phyloP scores from a whole-genome alignment of 208 protist species.

The Trypanosoma avium region DNA sequence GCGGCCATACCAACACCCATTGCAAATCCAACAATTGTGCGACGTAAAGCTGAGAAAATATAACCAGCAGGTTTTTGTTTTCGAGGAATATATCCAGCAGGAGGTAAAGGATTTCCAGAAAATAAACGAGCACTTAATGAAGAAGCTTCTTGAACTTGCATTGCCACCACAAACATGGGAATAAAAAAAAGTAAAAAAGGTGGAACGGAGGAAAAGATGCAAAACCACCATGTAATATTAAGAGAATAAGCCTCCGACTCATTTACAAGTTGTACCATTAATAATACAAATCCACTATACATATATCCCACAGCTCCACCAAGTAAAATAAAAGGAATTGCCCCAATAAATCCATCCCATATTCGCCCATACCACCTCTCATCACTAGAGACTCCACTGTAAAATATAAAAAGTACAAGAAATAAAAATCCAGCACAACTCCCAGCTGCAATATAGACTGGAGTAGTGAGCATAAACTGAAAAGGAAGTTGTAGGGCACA shows the following conservation, averaged over 20 bases:
- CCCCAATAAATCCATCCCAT: slow-evolving; percentile 14
- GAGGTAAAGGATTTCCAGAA: not conserved
- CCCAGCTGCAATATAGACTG: slow-evolving; percentile 6
- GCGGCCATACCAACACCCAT: slow-evolving; percentile 12
- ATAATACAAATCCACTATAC: slow-evolving; percentile 10
- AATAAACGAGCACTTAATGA: slow-evolving; percentile 3
- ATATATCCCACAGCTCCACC: slow-evolving; percentile 19
- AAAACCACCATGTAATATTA: slow-evolving; percentile 8
- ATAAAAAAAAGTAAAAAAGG: slow-evolving; percentile 20
- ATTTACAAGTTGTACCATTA: slow-evolving; percentile 14
- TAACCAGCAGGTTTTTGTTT: slow-evolving; percentile 4
- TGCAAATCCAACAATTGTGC: slow-evolving; percentile 13
- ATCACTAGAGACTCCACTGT: slow-evolving; percentile 3
- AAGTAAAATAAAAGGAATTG: slow-evolving; percentile 5
- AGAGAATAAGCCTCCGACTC: not conserved
- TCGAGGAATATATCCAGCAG: slow-evolving; percentile 3
- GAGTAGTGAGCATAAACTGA: not conserved
- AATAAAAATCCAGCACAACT: slow-evolving; percentile 20
- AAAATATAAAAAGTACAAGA: slow-evolving; percentile 8
- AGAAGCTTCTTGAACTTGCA: slow-evolving; percentile 18
- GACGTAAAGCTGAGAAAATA: slow-evolving; percentile 11
- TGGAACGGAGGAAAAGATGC: slow-evolving; percentile 12
- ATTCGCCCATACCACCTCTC: slow-evolving; percentile 3
- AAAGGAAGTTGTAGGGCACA: not conserved
- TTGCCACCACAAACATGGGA: slow-evolving; percentile 15